A percentile compares a stretch with the other conserved stretches of the same genome.
These are phyloP conservation scores for Globisporangium paroecandrum DNA, from an alignment of 352 stramenopile genomes.

Conservation along the genomic window DNA sequence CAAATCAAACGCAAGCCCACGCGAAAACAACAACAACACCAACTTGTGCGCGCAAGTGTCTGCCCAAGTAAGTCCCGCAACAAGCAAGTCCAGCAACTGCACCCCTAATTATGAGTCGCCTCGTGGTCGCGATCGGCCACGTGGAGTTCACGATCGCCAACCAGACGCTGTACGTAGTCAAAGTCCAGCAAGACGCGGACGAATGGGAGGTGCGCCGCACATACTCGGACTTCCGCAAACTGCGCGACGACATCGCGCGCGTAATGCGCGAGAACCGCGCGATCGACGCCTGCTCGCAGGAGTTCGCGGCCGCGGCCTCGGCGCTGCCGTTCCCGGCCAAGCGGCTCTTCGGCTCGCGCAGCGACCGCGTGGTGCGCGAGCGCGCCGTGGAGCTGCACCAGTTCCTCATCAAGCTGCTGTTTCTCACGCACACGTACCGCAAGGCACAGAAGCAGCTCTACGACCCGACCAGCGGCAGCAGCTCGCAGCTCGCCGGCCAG, in stretches of 20 bases:
- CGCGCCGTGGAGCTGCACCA: slow-evolving; percentile 68
- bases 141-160: slow-evolving; percentile 71
- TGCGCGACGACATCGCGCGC: slow-evolving; percentile 63
- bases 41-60: background rate
- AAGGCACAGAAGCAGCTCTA: slow-evolving; percentile 70
- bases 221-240: slow-evolving; percentile 69
- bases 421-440: slow-evolving; percentile 70
- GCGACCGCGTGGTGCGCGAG: slow-evolving; percentile 71
- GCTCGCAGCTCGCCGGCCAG: slow-evolving; percentile 20
- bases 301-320: slow-evolving; percentile 35
- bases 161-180: slow-evolving; percentile 72
- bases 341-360: slow-evolving; percentile 61
- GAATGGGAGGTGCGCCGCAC: slow-evolving; percentile 67
- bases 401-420: slow-evolving; percentile 70
- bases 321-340: slow-evolving; percentile 56
- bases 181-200: slow-evolving; percentile 69
- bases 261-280: slow-evolving; percentile 57
- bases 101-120: slow-evolving; percentile 47
- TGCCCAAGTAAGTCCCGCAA: background rate
- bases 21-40: background rate
- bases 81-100: background rate
- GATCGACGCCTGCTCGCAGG: slow-evolving; percentile 42
- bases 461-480: slow-evolving; percentile 24
- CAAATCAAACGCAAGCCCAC: background rate
- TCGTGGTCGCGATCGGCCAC: slow-evolving; percentile 71